A percentile compares a stretch with the other conserved stretches of the same genome.
These are phyloP conservation scores for Penicillium robsamsonii DNA, from an alignment of 495 filamentous ascomycete species.

Conservation along the genomic window DNA sequence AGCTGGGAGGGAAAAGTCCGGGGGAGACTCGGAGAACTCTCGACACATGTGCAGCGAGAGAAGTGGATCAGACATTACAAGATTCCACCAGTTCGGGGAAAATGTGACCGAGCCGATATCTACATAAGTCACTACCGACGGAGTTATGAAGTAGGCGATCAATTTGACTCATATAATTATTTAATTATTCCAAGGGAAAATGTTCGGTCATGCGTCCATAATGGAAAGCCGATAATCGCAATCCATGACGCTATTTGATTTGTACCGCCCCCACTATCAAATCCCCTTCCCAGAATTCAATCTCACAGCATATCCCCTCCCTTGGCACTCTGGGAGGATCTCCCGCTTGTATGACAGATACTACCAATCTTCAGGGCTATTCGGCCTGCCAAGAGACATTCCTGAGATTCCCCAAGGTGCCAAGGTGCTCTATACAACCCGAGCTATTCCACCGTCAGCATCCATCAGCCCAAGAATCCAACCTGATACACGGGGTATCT, in stretches of 20 bases:
- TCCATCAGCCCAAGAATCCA: conserved; percentile 1
- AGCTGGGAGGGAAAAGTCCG: conserved; percentile 18
- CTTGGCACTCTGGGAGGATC: conserved; percentile 13
- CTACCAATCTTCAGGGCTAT: neutral
- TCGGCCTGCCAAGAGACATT: conserved; percentile 6
- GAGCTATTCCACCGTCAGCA: neutral
- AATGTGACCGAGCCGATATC: conserved; percentile 5
- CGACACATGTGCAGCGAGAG: conserved; percentile 7
- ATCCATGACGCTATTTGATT: conserved; percentile 12
- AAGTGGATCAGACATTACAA: neutral
- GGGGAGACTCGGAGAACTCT: conserved; percentile 32
- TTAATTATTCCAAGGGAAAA: neutral
- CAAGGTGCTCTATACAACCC: conserved; percentile 4
- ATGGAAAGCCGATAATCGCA: neutral
- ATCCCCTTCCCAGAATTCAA: neutral
- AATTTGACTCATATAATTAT: no score
- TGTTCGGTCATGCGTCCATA: conserved; percentile 24
- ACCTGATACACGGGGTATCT: neutral
- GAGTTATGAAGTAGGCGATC: no score
- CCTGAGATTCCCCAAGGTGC: neutral
- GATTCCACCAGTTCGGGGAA: conserved; percentile 23
- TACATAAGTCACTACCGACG: neutral
- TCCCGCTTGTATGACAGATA: conserved; percentile 15
- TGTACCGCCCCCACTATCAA: neutral
- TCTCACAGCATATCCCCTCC: neutral